Evolutionary conservation across 2,329 filamentous ascomycete genomes (phyloP).

Genomic region (Monosporascus ibericus): DNA sequence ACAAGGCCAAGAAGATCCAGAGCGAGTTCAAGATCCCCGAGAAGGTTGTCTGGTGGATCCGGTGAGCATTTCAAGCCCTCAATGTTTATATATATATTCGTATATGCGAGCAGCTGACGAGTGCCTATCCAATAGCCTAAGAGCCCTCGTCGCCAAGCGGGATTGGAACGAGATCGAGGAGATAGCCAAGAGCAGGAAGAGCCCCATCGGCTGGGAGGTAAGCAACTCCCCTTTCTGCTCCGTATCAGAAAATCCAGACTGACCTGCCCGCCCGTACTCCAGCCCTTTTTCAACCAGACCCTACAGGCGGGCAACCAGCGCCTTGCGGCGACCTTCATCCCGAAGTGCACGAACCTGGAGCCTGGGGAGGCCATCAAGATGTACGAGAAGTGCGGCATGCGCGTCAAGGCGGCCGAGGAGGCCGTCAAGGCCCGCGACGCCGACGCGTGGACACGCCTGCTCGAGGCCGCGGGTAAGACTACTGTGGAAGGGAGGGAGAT

Average conservation of each 20-base stretch:
- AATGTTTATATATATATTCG: background rate
- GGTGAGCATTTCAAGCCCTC: slow-evolving; percentile 33
- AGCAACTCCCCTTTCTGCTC: slow-evolving; percentile 25
- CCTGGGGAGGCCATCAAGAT: slow-evolving; percentile 71
- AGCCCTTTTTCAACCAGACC: slow-evolving; percentile 89
- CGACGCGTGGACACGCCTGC: slow-evolving; percentile 65
- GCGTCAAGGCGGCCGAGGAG: slow-evolving; percentile 85
- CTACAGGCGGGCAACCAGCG: slow-evolving; percentile 86
- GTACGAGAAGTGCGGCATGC: slow-evolving; percentile 94
- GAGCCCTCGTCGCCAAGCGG: slow-evolving; percentile 81
- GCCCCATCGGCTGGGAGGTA: slow-evolving; percentile 94
- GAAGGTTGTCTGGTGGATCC: slow-evolving; percentile 81
- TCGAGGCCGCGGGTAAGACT: slow-evolving; percentile 65
- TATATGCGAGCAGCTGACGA: slow-evolving; percentile 1
- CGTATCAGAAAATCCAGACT: background rate
- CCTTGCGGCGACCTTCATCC: slow-evolving; percentile 75
- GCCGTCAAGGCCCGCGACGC: slow-evolving; percentile 76
- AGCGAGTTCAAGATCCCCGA: slow-evolving; percentile 91
- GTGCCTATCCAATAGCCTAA: slow-evolving; percentile 52
- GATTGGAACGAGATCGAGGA: slow-evolving; percentile 94
- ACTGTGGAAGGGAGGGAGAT: slow-evolving; percentile 69
- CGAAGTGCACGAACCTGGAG: slow-evolving; percentile 73
- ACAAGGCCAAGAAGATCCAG: slow-evolving; percentile 81
- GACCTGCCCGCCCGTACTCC: background rate
- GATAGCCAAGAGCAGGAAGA: slow-evolving; percentile 70